phyloP scores from a whole-genome alignment of 2,329 filamentous ascomycete genomes.

The Fusarium sp. region DNA sequence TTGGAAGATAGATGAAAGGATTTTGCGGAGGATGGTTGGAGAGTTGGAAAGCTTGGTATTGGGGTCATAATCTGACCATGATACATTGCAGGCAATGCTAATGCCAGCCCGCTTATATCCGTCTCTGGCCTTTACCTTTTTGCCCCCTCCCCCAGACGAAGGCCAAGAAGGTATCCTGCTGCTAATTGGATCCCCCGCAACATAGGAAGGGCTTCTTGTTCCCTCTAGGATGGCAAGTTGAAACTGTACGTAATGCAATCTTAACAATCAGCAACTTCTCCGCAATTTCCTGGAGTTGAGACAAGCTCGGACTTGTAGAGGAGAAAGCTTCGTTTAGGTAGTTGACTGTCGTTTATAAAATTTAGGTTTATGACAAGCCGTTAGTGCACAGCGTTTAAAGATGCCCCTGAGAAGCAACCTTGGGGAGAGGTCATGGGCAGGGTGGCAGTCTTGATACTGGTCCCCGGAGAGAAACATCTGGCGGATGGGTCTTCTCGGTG shows the following conservation, averaged over 20 bases:
- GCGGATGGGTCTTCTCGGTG: neutral
- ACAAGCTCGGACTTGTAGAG: constrained; percentile 19
- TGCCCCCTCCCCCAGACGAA: constrained; percentile 39
- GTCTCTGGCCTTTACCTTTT: constrained; percentile 17
- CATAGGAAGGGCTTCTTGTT: constrained; percentile 17
- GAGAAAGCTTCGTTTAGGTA: neutral
- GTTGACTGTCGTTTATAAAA: neutral
- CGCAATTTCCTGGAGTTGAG: constrained; percentile 24
- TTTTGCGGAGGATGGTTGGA: constrained; percentile 6
- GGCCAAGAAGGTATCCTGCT: constrained; percentile 27
- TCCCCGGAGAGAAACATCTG: neutral
- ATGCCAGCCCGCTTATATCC: constrained; percentile 31
- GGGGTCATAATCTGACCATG: constrained; percentile 19
- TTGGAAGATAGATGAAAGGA: constrained; percentile 26
- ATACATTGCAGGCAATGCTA: neutral
- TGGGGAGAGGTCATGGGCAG: neutral
- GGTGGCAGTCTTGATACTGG: neutral
- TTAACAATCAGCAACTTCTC: constrained; percentile 24
- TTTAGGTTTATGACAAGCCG: neutral
- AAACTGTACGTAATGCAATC: constrained; percentile 38
- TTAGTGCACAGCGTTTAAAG: neutral
- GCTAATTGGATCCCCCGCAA: constrained; percentile 33
- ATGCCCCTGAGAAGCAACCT: neutral
- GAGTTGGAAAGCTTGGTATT: constrained; percentile 34
- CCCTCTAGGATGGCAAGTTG: constrained; percentile 10